These are phyloP conservation scores for Suhomyces guaymorum DNA, from an alignment of 1,139 yeast genomes.

Conservation along the genomic window DNA sequence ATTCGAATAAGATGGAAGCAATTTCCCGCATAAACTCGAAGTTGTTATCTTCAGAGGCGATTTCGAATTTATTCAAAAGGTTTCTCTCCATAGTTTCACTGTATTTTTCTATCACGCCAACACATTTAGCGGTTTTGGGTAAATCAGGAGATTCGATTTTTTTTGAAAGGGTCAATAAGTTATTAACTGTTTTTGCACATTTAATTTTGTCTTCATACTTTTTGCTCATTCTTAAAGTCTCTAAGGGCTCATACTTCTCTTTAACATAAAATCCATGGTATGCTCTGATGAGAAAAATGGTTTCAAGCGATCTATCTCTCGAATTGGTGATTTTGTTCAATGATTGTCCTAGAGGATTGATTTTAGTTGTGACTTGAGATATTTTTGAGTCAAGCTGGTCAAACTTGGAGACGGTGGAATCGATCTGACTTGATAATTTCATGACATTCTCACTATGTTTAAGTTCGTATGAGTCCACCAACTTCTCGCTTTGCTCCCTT, in stretches of 20 bases:
- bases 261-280: constrained; percentile 72
- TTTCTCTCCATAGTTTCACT: constrained; percentile 77
- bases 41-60: constrained; percentile 58
- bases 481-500: constrained; percentile 51
- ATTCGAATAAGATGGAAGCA: constrained; percentile 75
- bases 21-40: constrained; percentile 74
- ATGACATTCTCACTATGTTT: constrained; percentile 69
- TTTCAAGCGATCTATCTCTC: constrained; percentile 71
- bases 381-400: constrained; percentile 61
- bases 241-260: constrained; percentile 64
- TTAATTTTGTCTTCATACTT: constrained; percentile 54
- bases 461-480: constrained; percentile 63
- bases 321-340: constrained; percentile 75
- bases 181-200: constrained; percentile 70
- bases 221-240: constrained; percentile 45
- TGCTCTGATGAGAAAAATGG: constrained; percentile 73
- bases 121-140: constrained; percentile 51
- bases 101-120: constrained; percentile 61
- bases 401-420: constrained; percentile 47
- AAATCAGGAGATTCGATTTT: constrained; percentile 58
- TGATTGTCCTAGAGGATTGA: constrained; percentile 74
- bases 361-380: constrained; percentile 57
- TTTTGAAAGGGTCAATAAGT: constrained; percentile 61
- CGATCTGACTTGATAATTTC: constrained; percentile 53
- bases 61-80: constrained; percentile 57